phyloP scores from a whole-genome alignment of 2,329 filamentous ascomycete species.

The Ilyonectria robusta region DNA sequence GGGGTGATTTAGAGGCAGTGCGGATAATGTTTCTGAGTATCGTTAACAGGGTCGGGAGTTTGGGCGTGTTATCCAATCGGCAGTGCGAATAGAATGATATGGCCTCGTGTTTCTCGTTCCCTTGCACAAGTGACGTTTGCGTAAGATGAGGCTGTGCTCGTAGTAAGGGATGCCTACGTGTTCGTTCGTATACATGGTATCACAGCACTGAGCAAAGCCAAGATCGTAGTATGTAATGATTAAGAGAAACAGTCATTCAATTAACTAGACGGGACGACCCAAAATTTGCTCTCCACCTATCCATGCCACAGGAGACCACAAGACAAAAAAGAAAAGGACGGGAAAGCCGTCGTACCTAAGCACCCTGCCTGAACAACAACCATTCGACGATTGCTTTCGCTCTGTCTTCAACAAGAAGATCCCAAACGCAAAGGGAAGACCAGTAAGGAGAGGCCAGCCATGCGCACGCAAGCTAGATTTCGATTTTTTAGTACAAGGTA shows the following conservation, averaged over 20 bases:
- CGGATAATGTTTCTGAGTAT: slow-evolving; percentile 36
- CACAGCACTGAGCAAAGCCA: background rate
- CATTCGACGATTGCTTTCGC: background rate
- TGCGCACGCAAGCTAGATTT: slow-evolving; percentile 11
- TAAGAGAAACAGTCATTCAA: slow-evolving; percentile 22
- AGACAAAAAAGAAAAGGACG: slow-evolving; percentile 19
- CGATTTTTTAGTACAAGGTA: slow-evolving; percentile 31
- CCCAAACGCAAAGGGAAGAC: background rate
- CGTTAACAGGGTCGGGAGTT: slow-evolving; percentile 45
- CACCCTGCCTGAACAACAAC: slow-evolving; percentile 3
- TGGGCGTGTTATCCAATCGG: slow-evolving; percentile 38
- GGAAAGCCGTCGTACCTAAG: slow-evolving; percentile 8
- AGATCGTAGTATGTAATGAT: background rate
- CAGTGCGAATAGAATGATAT: slow-evolving; percentile 45
- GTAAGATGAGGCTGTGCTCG: background rate
- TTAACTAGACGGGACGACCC: slow-evolving; percentile 19
- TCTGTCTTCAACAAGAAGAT: background rate
- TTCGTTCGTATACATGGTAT: background rate
- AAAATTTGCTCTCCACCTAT: slow-evolving; percentile 20
- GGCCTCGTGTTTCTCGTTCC: slow-evolving; percentile 14
- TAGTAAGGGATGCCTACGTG: background rate
- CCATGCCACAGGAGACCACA: slow-evolving; percentile 11
- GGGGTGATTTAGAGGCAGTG: slow-evolving; percentile 30
- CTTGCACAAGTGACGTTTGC: background rate
- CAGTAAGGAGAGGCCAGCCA: slow-evolving; percentile 6